Conservation (phyloP, 2,329 filamentous ascomycete species). For the Scedosporium apiospermum region DNA sequence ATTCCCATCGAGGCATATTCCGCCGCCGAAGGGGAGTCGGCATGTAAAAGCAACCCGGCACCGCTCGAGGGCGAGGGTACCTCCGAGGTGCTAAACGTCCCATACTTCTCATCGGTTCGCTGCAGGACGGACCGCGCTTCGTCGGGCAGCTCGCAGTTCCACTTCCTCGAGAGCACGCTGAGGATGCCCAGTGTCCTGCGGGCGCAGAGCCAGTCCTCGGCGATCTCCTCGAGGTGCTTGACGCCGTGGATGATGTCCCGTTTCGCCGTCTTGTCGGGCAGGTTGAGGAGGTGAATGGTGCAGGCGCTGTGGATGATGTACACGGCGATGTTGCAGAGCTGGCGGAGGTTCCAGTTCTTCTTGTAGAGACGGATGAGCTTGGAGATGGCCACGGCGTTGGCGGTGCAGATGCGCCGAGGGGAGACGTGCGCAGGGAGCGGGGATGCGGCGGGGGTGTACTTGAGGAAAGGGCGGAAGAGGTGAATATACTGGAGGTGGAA, state of each 20-base stretch:
- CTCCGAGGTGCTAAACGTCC: conserved; percentile 55
- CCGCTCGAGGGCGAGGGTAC: conserved; percentile 39
- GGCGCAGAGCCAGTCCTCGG: conserved; percentile 87
- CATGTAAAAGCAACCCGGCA: neutral
- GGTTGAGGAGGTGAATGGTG: conserved; percentile 86
- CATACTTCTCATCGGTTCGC: conserved; percentile 72
- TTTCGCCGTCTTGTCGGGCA: conserved; percentile 84
- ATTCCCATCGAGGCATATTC: conserved; percentile 21
- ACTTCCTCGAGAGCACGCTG: conserved; percentile 76
- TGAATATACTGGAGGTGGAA: conserved; percentile 94
- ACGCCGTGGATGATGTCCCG: conserved; percentile 85
- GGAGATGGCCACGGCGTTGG: conserved; percentile 80
- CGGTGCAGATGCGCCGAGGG: conserved; percentile 81
- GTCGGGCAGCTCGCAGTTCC: conserved; percentile 77
- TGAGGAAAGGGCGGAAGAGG: conserved; percentile 88
- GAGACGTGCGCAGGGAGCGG: conserved; percentile 82
- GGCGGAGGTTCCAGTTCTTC: conserved; percentile 77
- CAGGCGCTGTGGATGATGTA: conserved; percentile 94
- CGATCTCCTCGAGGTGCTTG: conserved; percentile 89
- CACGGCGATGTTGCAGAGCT: conserved; percentile 93
- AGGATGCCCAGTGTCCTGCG: conserved; percentile 77
- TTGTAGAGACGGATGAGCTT: conserved; percentile 94
- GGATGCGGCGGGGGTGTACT: conserved; percentile 72
- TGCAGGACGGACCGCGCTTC: conserved; percentile 71
- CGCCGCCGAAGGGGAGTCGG: conserved; percentile 15